These are phyloP conservation scores for Russula olivacea DNA, from an alignment of 768 basidiomycete species.

Conservation along the genomic window DNA sequence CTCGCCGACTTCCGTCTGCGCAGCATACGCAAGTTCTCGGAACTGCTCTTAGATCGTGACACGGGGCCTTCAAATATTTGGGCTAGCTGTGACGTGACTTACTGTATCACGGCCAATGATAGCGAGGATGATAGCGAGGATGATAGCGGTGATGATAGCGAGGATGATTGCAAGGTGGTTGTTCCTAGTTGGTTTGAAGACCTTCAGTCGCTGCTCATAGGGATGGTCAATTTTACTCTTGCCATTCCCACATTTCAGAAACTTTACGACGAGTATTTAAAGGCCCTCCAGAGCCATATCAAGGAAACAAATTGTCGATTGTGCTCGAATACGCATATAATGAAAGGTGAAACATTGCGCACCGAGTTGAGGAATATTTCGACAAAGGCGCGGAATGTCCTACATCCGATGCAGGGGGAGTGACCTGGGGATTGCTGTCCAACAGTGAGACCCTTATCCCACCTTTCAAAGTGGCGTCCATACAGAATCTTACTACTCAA, in stretches of 20 bases:
- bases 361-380: not conserved
- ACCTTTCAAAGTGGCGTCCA: too few species aligned
- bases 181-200: not conserved
- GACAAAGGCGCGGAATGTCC: not conserved
- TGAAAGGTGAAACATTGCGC: conserved; percentile 3
- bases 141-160: too few species aligned
- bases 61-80: not conserved
- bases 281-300: not conserved
- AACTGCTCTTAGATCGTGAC: not conserved
- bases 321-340: not conserved
- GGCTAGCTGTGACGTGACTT: too few species aligned
- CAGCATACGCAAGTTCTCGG: not conserved
- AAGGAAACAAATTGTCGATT: not conserved
- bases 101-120: too few species aligned
- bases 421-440: too few species aligned
- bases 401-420: not conserved
- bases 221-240: not conserved
- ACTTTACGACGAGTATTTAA: not conserved
- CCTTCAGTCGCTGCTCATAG: too few species aligned
- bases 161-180: too few species aligned
- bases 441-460: too few species aligned
- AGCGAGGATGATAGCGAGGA: too few species aligned
- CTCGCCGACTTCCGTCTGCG: not conserved
- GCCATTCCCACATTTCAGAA: not conserved
- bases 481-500: too few species aligned